phyloP scores from a whole-genome alignment of 768 basidiomycete species.

The Tylopilus intermedius region DNA sequence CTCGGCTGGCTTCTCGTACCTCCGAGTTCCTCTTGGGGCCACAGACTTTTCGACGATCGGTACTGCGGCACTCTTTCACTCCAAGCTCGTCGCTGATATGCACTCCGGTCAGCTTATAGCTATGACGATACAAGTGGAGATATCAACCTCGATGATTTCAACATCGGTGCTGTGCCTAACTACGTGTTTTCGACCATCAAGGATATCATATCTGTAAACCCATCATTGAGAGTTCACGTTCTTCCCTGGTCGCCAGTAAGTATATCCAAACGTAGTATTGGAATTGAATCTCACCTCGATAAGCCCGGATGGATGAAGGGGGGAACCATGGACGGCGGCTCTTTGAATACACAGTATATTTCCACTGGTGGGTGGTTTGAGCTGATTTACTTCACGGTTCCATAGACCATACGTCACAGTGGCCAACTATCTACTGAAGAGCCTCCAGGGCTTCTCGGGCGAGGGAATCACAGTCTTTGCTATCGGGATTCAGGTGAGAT shows the following conservation, averaged over 20 bases:
- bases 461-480: conserved; percentile 61
- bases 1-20: conserved; percentile 62
- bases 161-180: conserved; percentile 53
- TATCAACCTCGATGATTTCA: conserved; percentile 52
- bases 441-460: conserved; percentile 60
- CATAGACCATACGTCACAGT: conserved; percentile 36
- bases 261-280: neutral
- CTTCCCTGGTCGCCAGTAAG: conserved; percentile 74
- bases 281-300: neutral
- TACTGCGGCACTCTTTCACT: conserved; percentile 23
- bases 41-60: conserved; percentile 62
- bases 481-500: conserved; percentile 48
- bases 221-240: conserved; percentile 48
- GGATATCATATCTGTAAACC: conserved; percentile 61
- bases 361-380: conserved; percentile 40
- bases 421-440: conserved; percentile 67
- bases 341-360: conserved; percentile 45
- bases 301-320: conserved; percentile 81
- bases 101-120: conserved; percentile 46
- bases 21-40: conserved; percentile 68
- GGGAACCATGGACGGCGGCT: conserved; percentile 65
- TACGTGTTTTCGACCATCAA: conserved; percentile 58
- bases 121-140: conserved; percentile 62
- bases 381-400: neutral
- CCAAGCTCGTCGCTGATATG: conserved; percentile 3